Evolutionary conservation across 2,329 filamentous ascomycete genomes (phyloP).

Genomic region (Anthostomella pinea): DNA sequence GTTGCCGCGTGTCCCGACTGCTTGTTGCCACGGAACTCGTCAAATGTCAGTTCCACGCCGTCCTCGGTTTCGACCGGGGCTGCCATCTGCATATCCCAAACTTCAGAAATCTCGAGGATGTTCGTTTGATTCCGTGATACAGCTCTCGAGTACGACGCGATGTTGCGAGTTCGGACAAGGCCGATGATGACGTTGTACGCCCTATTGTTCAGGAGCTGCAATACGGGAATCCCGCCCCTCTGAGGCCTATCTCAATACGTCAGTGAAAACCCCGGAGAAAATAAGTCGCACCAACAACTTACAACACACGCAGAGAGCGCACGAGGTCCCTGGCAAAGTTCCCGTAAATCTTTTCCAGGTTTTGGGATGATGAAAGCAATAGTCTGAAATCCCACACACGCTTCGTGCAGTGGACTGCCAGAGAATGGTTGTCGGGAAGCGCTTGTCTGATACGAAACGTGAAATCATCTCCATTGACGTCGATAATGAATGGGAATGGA

Average conservation of each 20-base stretch:
- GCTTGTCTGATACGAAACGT: slow-evolving; percentile 13
- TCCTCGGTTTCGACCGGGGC: neutral
- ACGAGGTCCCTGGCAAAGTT: slow-evolving; percentile 26
- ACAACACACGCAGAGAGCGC: slow-evolving; percentile 24
- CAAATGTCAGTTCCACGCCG: slow-evolving; percentile 6
- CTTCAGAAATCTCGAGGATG: slow-evolving; percentile 26
- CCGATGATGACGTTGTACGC: slow-evolving; percentile 19
- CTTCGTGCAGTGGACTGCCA: slow-evolving; percentile 28
- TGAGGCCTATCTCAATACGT: slow-evolving; percentile 12
- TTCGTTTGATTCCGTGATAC: slow-evolving; percentile 2
- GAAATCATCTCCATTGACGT: slow-evolving; percentile 24
- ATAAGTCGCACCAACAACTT: too few species aligned
- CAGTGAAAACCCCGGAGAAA: neutral
- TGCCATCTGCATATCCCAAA: slow-evolving; percentile 24
- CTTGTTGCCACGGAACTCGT: slow-evolving; percentile 2
- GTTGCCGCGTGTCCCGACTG: slow-evolving; percentile 9
- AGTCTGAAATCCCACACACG: slow-evolving; percentile 29
- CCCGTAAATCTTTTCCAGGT: slow-evolving; percentile 17
- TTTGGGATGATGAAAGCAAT: slow-evolving; percentile 14
- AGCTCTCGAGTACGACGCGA: slow-evolving; percentile 16
- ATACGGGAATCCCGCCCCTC: slow-evolving; percentile 12
- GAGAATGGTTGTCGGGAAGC: slow-evolving; percentile 7
- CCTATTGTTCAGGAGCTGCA: slow-evolving; percentile 22
- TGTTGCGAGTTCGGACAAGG: slow-evolving; percentile 23
- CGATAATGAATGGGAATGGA: slow-evolving; percentile 18